Percentiles rank a stretch among this genome's conserved stretches.
Conservation (phyloP, 2,329 filamentous ascomycete species). For the Colletotrichum trifolii region DNA sequence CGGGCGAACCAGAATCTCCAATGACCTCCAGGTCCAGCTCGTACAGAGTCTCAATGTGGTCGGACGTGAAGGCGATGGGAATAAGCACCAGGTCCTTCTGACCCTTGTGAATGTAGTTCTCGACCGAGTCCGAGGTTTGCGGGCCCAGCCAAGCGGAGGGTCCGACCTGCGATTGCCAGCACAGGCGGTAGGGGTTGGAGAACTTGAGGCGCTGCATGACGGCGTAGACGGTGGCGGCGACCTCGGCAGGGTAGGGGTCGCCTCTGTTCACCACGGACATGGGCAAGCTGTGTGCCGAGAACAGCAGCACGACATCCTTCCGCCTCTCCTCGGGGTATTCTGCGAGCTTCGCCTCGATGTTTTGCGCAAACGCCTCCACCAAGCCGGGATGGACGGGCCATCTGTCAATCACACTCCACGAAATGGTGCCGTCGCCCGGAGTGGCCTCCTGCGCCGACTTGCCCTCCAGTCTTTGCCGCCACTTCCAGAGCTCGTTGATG, state of each 20-base stretch:
- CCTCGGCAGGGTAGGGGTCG: slow-evolving; percentile 94
- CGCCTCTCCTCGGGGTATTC: slow-evolving; percentile 86
- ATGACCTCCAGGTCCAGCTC: slow-evolving; percentile 97
- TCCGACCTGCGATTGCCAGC: slow-evolving; percentile 98
- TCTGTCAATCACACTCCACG: slow-evolving; percentile 97
- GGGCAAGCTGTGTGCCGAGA: slow-evolving; percentile 94
- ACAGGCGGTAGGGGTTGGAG: slow-evolving; percentile 90
- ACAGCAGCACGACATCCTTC: slow-evolving; percentile 85
- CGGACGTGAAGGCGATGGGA: slow-evolving; percentile 97
- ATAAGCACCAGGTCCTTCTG: slow-evolving; percentile 92
- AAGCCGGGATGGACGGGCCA: slow-evolving; percentile 95
- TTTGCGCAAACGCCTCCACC: slow-evolving; percentile 90
- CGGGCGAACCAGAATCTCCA: slow-evolving; percentile 80
- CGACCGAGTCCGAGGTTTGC: slow-evolving; percentile 89
- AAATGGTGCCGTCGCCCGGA: slow-evolving; percentile 75
- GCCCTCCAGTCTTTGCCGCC: slow-evolving; percentile 88
- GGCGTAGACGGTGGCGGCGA: slow-evolving; percentile 93
- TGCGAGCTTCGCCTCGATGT: slow-evolving; percentile 86
- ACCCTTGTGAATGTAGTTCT: slow-evolving; percentile 88
- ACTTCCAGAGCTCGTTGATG: slow-evolving; percentile 97
- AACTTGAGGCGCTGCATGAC: slow-evolving; percentile 94
- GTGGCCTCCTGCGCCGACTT: slow-evolving; percentile 67
- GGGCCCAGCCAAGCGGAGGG: slow-evolving; percentile 95
- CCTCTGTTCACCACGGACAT: slow-evolving; percentile 98
- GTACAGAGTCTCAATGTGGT: slow-evolving; percentile 97